These are phyloP conservation scores for Chenopodium suecicum DNA, from an alignment of 148 eudicot species.

Conservation along the genomic window DNA sequence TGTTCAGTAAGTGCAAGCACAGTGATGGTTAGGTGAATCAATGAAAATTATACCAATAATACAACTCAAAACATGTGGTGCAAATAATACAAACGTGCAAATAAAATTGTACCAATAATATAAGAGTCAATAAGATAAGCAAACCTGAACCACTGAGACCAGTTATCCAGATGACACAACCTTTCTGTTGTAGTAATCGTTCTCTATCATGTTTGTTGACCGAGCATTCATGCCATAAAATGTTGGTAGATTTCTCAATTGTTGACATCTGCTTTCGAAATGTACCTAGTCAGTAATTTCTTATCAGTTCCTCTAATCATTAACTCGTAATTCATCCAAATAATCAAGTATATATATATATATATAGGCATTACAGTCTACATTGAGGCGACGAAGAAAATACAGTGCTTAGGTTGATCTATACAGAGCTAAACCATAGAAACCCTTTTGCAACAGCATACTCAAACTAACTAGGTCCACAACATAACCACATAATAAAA, in stretches of 20 bases:
- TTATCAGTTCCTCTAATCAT: conserved; percentile 16
- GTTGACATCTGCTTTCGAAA: conserved; percentile 37
- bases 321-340: neutral
- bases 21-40: too few relatives aligned
- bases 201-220: conserved; percentile 75
- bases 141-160: conserved; percentile 99
- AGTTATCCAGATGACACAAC: conserved; percentile 96
- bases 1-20: neutral
- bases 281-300: conserved; percentile 39
- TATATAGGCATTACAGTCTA: neutral
- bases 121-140: conserved; percentile 26
- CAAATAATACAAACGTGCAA: neutral
- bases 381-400: neutral
- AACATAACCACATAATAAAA: too few relatives aligned
- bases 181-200: conserved; percentile 75
- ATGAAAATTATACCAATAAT: too few relatives aligned
- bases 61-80: too few relatives aligned
- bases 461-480: neutral
- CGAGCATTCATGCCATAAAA: conserved; percentile 83
- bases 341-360: neutral
- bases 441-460: neutral
- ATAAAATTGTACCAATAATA: conserved; percentile 9
- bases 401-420: too few relatives aligned
- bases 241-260: conserved; percentile 56
- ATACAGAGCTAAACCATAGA: neutral